Base-by-base conservation (phyloP, 2,329 filamentous ascomycete species). In the Calonectria hawksworthii region DNA sequence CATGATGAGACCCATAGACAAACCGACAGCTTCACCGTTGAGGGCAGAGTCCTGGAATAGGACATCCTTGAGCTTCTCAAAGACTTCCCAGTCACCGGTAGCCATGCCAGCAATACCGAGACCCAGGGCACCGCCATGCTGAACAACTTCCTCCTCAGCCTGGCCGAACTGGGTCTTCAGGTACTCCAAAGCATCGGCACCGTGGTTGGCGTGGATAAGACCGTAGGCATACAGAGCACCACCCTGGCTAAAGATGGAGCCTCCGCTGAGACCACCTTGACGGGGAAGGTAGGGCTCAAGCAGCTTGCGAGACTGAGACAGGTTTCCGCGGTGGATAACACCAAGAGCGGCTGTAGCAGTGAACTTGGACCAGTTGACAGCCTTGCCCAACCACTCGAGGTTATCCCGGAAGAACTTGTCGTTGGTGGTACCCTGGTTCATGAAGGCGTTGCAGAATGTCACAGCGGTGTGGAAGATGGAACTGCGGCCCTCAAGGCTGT, bases 281-380 rank as follows among this genome's bases (percentile, higher is more conserved):
- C 95, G 93, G 18, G 97, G 97, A 11, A 99, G 92, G 83, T 99
- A 99, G 4, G 97, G 97, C 82, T 98, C 96, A 18, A 99, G 90
- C 2, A 99, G 91, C 87, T 98, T 98, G 82, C 96, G 93, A 1
- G 96, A 97, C 82, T 99, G 96, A 30, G 94, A 94, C 74, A 99
- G 89, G 85, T 99, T 99, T 71, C 97, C 97, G 59, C 96, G 94
- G 85, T 99, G 97, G 76, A 99, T 98, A 67, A 99, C 97, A 85
- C 97, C 97, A 8, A 99, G 89, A 10, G 97, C 97, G 72, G 97
- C 97, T 6, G 97, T 99, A 18, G 97, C 97, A 0, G 97, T 98
- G 84, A 99, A 99, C 85, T 99, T 99, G 75, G 96, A 98, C 97
- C 97, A 99, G 88, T 99, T 99, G 63, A 99, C 96, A 32, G 97